These are phyloP conservation scores for Pugionium dolabratum DNA, from an alignment of 345 rosid species.

Conservation along the genomic window DNA sequence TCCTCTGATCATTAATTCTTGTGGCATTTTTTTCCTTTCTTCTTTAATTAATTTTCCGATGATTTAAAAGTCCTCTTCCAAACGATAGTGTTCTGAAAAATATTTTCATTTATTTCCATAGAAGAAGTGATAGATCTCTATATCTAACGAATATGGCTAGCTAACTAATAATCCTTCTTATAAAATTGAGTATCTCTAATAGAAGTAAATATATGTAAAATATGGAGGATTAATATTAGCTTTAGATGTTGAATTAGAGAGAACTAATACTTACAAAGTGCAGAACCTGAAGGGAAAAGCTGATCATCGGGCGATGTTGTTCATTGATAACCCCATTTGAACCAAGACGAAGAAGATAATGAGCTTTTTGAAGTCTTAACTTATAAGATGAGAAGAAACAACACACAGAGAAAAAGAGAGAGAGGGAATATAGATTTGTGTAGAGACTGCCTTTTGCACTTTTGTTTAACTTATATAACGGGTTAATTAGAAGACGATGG, in stretches of 20 bases:
- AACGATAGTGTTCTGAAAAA: neutral
- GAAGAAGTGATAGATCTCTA: neutral
- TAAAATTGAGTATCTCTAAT: constrained; percentile 3
- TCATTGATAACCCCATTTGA: constrained; percentile 23
- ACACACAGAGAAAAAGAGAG: constrained; percentile 5
- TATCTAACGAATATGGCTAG: neutral
- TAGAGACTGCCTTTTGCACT: constrained; percentile 33
- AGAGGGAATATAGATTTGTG: constrained; percentile 17
- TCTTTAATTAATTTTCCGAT: neutral
- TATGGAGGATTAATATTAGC: neutral
- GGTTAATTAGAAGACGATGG: constrained; percentile 25
- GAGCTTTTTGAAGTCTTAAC: neutral
- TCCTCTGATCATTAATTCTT: constrained; percentile 62
- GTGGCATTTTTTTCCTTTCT: constrained; percentile 56
- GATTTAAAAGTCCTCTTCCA: neutral
- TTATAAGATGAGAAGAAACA: too few relatives aligned
- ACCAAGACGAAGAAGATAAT: constrained; percentile 11
- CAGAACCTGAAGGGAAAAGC: constrained; percentile 5
- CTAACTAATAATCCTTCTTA: neutral
- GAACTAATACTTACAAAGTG: constrained; percentile 3
- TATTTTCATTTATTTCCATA: too few relatives aligned
- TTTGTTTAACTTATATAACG: constrained; percentile 13
- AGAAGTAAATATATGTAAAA: neutral
- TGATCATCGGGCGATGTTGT: constrained; percentile 19
- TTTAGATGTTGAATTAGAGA: constrained; percentile 10